phyloP scores from a whole-genome alignment of 495 filamentous ascomycete genomes.

The Aspergillus diversus region DNA sequence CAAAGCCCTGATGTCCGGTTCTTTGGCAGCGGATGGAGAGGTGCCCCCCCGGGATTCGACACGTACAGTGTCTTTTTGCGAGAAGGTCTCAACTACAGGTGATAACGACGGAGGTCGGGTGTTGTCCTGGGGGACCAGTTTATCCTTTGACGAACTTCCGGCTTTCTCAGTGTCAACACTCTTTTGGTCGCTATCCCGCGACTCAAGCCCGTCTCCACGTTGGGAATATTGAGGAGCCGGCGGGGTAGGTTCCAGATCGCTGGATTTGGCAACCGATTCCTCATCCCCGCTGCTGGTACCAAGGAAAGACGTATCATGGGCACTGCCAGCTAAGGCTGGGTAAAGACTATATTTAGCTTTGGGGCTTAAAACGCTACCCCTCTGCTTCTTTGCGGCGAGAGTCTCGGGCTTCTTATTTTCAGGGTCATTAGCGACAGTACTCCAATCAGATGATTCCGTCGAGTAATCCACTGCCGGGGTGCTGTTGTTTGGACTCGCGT shows the following conservation, averaged over 20 bases:
- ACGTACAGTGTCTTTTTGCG: slow-evolving; percentile 28
- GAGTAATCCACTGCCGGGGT: slow-evolving; percentile 24
- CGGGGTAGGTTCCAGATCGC: slow-evolving; percentile 24
- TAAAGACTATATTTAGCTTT: slow-evolving; percentile 32
- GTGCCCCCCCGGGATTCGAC: slow-evolving; percentile 23
- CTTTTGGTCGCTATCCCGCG: slow-evolving; percentile 15
- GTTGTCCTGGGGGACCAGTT: slow-evolving; percentile 23
- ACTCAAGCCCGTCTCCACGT: slow-evolving; percentile 7
- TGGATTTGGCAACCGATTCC: slow-evolving; percentile 27
- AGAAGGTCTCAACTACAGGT: slow-evolving; percentile 38
- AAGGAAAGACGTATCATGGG: slow-evolving; percentile 52
- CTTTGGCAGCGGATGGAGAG: slow-evolving; percentile 29
- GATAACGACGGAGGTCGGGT: slow-evolving; percentile 30
- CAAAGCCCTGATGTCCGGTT: slow-evolving; percentile 17
- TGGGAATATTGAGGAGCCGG: slow-evolving; percentile 23
- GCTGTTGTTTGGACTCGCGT: slow-evolving; percentile 21
- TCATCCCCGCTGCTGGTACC: slow-evolving; percentile 58
- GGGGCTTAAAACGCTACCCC: slow-evolving; percentile 31
- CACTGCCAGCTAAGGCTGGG: slow-evolving; percentile 27
- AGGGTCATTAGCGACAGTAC: slow-evolving; percentile 16
- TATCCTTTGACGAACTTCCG: slow-evolving; percentile 27
- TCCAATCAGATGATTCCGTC: slow-evolving; percentile 31
- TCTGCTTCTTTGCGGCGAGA: slow-evolving; percentile 30
- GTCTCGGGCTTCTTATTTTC: slow-evolving; percentile 25
- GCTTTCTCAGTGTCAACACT: slow-evolving; percentile 8